Conservation (phyloP, 805 yeast species). For the Monosporozyma yasuniensis region DNA sequence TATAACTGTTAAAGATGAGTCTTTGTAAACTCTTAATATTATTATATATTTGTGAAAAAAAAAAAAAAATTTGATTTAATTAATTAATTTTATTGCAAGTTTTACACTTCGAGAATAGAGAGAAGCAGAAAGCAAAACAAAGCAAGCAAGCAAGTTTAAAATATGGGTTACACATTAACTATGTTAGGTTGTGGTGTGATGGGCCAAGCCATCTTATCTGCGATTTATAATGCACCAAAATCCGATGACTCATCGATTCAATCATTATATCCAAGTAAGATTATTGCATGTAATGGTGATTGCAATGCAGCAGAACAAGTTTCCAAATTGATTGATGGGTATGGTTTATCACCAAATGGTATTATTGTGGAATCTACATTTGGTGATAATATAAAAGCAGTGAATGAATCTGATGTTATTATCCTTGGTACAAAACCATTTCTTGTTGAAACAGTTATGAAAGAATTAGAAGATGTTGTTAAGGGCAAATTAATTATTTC, state of each 20-base stretch:
- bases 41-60: too few species aligned
- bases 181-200: conserved; percentile 91
- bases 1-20: conserved; percentile 5
- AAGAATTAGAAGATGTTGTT: conserved; percentile 39
- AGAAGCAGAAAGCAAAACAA: not conserved
- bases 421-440: conserved; percentile 87
- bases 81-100: too few species aligned
- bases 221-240: conserved; percentile 35
- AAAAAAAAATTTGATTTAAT: too few species aligned
- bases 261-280: conserved; percentile 50
- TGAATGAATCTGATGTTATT: conserved; percentile 55
- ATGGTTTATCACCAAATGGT: conserved; percentile 36
- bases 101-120: too few species aligned
- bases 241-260: conserved; percentile 20
- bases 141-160: not conserved
- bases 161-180: conserved; percentile 47
- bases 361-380: conserved; percentile 44
- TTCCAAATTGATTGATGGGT: conserved; percentile 38
- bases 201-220: conserved; percentile 88
- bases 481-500: conserved; percentile 60
- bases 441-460: conserved; percentile 54
- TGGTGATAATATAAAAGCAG: conserved; percentile 50
- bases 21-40: too few species aligned
- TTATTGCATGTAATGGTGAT: conserved; percentile 62
- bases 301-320: conserved; percentile 40